Percentiles rank a stretch among this genome's conserved stretches.
These are phyloP conservation scores for Magnaporthales sp. DNA, from an alignment of 2,329 filamentous ascomycete species.

Conservation along the genomic window DNA sequence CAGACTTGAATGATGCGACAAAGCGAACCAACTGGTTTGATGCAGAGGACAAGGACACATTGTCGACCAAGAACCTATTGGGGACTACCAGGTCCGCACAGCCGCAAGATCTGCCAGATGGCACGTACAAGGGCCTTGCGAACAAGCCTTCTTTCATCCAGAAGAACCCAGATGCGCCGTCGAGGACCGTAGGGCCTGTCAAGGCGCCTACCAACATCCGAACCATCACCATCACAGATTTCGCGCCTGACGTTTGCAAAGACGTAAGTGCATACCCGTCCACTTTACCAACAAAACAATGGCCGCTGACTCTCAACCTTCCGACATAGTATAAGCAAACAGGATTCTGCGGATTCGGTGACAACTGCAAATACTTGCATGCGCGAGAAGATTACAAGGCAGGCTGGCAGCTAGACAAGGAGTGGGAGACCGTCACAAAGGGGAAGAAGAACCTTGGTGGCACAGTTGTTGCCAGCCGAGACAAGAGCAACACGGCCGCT, in stretches of 20 bases:
- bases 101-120: conserved; percentile 40
- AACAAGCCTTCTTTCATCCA: conserved; percentile 68
- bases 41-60: conserved; percentile 45
- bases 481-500: conserved; percentile 19
- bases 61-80: conserved; percentile 45
- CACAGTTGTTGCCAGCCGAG: conserved; percentile 49
- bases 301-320: not conserved
- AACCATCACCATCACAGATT: conserved; percentile 84
- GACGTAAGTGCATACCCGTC: conserved; percentile 35
- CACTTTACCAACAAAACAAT: not conserved
- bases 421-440: conserved; percentile 83
- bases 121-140: conserved; percentile 68
- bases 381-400: conserved; percentile 73
- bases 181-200: conserved; percentile 68
- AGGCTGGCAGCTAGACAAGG: conserved; percentile 89
- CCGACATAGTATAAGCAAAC: conserved; percentile 28
- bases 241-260: conserved; percentile 88
- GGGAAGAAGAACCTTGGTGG: conserved; percentile 55
- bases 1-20: conserved; percentile 75
- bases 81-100: conserved; percentile 41
- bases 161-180: conserved; percentile 68
- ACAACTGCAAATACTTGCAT: conserved; percentile 76
- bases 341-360: conserved; percentile 56
- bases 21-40: conserved; percentile 88
- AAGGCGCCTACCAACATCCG: conserved; percentile 86